These are phyloP conservation scores for Daphne laureola DNA, from an alignment of 441 rosid genomes.

Conservation along the genomic window DNA sequence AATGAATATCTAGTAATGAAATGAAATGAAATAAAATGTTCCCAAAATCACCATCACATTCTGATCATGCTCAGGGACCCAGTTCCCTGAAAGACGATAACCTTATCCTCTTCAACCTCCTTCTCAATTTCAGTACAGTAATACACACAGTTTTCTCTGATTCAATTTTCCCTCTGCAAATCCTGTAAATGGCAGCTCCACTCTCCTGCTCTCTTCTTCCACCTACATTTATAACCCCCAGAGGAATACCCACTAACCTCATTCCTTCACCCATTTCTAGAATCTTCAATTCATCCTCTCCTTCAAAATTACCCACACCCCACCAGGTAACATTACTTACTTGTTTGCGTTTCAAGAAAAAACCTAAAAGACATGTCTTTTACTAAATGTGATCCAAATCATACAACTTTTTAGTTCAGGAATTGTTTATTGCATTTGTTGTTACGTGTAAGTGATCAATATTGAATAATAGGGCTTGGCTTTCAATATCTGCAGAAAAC, in stretches of 20 bases:
- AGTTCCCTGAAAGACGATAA: background rate
- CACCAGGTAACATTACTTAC: slow-evolving; percentile 29
- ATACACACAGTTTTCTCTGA: too few species aligned
- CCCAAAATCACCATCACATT: too few species aligned
- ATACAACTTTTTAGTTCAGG: background rate
- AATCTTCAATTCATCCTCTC: slow-evolving; percentile 16
- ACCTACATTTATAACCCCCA: slow-evolving; percentile 23
- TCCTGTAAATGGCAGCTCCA: slow-evolving; percentile 28
- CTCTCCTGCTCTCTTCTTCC: slow-evolving; percentile 34
- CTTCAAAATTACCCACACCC: slow-evolving; percentile 14
- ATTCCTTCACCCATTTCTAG: slow-evolving; percentile 13
- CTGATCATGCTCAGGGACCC: too few species aligned
- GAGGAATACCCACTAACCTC: slow-evolving; percentile 16
- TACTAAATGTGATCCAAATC: background rate
- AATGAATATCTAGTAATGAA: too few species aligned
- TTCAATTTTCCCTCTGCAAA: slow-evolving; percentile 1
- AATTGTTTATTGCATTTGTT: too few species aligned
- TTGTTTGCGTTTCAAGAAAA: background rate
- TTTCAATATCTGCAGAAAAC: slow-evolving; percentile 35
- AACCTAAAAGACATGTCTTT: too few species aligned
- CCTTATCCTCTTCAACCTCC: slow-evolving; percentile 2
- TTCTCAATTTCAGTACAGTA: background rate
- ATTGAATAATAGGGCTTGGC: background rate
- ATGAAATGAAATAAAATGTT: too few species aligned
- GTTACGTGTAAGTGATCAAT: background rate